phyloP scores from a whole-genome alignment of 2,329 filamentous ascomycete genomes.

The Blastomyces percursus region DNA sequence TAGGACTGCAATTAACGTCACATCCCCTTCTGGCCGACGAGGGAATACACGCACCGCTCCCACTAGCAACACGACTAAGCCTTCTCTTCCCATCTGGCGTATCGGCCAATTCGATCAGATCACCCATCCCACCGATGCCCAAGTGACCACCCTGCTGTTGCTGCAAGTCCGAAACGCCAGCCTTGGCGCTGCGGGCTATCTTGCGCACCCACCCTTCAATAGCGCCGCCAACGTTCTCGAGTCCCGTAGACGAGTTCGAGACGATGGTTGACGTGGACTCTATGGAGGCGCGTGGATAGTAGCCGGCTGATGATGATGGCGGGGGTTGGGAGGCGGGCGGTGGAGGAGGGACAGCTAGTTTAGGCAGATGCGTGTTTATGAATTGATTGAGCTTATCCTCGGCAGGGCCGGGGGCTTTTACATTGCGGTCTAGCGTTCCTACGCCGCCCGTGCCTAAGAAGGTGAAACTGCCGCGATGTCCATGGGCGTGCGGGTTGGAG shows the following conservation, averaged over 20 bases:
- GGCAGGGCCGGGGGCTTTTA: conserved; percentile 53
- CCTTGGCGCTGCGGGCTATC: conserved; percentile 47
- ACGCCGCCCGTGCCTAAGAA: conserved; percentile 81
- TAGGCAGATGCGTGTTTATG: conserved; percentile 71
- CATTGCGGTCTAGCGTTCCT: conserved; percentile 59
- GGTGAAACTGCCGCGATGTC: conserved; percentile 41
- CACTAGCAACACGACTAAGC: background rate
- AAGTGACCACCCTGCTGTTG: conserved; percentile 23
- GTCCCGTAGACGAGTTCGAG: conserved; percentile 32
- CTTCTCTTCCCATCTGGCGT: conserved; percentile 16
- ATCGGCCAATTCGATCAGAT: conserved; percentile 37
- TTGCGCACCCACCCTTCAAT: conserved; percentile 87
- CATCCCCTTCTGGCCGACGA: background rate
- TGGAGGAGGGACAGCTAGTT: conserved; percentile 56
- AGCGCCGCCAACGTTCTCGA: conserved; percentile 77
- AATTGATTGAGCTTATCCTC: conserved; percentile 75
- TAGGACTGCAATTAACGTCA: background rate
- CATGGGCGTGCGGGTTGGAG: conserved; percentile 28
- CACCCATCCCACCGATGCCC: conserved; percentile 26
- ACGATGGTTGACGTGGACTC: conserved; percentile 24
- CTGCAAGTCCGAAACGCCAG: conserved; percentile 31
- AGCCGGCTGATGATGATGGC: conserved; percentile 23
- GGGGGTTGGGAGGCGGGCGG: conserved; percentile 46
- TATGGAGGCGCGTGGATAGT: conserved; percentile 24
- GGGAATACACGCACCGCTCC: background rate